Base-by-base conservation (phyloP, 2,329 filamentous ascomycete species). In the Trichoderma koningii region DNA sequence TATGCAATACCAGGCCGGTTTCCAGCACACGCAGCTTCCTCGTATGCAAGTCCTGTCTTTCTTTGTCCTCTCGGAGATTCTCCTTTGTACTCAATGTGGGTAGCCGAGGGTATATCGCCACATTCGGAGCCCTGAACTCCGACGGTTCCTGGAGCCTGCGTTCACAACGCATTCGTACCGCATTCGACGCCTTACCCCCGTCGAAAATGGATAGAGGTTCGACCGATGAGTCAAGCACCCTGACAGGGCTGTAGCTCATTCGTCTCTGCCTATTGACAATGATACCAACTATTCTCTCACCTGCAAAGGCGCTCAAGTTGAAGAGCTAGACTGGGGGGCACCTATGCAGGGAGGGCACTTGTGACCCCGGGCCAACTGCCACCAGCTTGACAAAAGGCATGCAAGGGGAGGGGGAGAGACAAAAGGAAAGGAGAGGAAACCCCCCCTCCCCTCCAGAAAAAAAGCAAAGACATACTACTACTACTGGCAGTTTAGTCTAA, bases 281-380 rank as follows among this genome's bases (percentile, higher is more conserved):
- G n/a, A n/a, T 26, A 51, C 26, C 30, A 38, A 41, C 51, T 21
- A 17, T 50, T 60, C 34, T 42, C 5, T 19, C 23, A 28, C 45
- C n/a, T 34, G 21, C 7, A 30, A 30, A n/a, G 9, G 26, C 42
- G 38, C 34, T 23, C 44, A 17, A 21, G 21, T 21, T 50, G 56
- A 50, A 21, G 21, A 60, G 56, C 56, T 60, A 60, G 56, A 42
- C 56, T 6, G 34, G 56, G 51, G 51, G 44, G 23, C 6, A 10
- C 21, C 14, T 26, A 51, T 60, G 56, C 56, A 60, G 28, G 45
- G 56, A 60, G 28, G 45, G 45, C 56, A 51, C 56, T 26, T 34
- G 23, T 50, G 21, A 60, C 30, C 56, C 55, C 30, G 34, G 34
- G 21, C 56, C 21, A 28, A 26, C 23, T 26, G 7, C 19, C 21